Base-by-base conservation (phyloP, 345 rosid genomes). In the Brassica juncea region DNA sequence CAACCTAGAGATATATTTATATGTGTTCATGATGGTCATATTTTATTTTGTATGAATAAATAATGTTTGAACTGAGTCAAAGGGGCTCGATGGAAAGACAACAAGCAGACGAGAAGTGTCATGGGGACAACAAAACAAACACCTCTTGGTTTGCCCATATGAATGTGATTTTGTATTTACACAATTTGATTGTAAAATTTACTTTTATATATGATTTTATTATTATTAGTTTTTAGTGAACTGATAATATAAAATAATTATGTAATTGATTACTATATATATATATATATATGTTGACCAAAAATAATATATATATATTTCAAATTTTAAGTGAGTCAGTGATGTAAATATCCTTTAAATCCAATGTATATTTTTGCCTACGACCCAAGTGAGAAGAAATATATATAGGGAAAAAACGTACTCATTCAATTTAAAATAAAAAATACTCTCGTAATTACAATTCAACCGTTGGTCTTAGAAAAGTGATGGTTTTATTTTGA, bases 111-210 rank as follows among this genome's bases (percentile, higher is more conserved):
- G 70, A 66, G 66, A 78, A 72, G 62, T 59, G 32, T 73, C 70
- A 73, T 67, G 70, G 70, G 64, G 70, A 73, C 68, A 79, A 73
- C 70, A 78, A 78, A 66, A 72, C 77, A 66, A 72, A 67, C 57
- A 58, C 71, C 59, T 80, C 78, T 73, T 68, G 54, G 78, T 74
- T 79, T 42, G 8, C 61, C 74, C 78, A 79, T 73, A 60, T 79
- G 82, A 78, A 79, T 79, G 82, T 68, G 82, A 15, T 68, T 72
- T 68, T 12, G 69, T 34, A 59, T 59, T 67, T 70, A 44, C 42
- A 59, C 32, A 57, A 66, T 27, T 12, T 78, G 32, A 72, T 66
- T 72, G 68, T 15, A 32, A 67, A 2, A n/a, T 55, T 16, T 52
- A 4, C 21, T n/a, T 60, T 55, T 65, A 12, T 14, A 19, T 28